Percentiles rank a stretch among this genome's conserved stretches.
phyloP scores from a whole-genome alignment of 2,329 filamentous ascomycete genomes.

The Beauveria scarabaeidicola region DNA sequence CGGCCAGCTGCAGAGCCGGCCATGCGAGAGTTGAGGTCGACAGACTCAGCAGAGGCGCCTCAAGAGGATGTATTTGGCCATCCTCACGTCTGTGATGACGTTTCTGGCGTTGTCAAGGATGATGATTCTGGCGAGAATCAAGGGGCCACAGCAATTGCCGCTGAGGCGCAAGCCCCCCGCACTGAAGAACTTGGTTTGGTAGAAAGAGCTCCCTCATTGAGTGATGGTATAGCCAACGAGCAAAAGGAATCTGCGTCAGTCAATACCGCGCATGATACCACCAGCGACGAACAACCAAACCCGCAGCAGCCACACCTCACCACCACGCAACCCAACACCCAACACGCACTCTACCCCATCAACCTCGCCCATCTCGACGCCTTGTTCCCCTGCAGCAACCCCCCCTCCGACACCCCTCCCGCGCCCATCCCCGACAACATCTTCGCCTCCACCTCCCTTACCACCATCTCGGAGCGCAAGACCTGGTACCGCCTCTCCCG shows the following conservation, averaged over 20 bases:
- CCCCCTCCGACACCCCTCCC: constrained; percentile 20
- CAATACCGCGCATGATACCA: not conserved
- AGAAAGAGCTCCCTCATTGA: not conserved
- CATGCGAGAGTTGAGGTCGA: not conserved
- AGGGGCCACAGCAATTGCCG: too few relatives aligned
- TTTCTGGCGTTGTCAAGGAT: not conserved
- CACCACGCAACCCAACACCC: not conserved
- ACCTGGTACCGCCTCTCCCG: constrained; percentile 58
- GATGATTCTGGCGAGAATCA: not conserved
- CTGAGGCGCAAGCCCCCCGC: not conserved
- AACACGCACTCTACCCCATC: constrained; percentile 20
- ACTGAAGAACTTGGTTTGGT: not conserved
- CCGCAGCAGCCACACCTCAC: not conserved
- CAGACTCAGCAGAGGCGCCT: not conserved
- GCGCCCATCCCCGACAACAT: constrained; percentile 36
- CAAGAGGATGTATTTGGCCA: not conserved
- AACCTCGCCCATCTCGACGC: constrained; percentile 26
- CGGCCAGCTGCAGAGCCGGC: not conserved
- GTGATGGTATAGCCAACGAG: not conserved
- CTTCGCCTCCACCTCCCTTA: constrained; percentile 42
- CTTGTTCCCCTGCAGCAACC: constrained; percentile 22
- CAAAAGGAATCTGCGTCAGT: not conserved
- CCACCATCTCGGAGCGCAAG: constrained; percentile 48
- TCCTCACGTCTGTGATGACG: not conserved
- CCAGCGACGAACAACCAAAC: not conserved